These are phyloP conservation scores for Pythium phragmitis DNA, from an alignment of 352 stramenopile genomes.

Conservation along the genomic window DNA sequence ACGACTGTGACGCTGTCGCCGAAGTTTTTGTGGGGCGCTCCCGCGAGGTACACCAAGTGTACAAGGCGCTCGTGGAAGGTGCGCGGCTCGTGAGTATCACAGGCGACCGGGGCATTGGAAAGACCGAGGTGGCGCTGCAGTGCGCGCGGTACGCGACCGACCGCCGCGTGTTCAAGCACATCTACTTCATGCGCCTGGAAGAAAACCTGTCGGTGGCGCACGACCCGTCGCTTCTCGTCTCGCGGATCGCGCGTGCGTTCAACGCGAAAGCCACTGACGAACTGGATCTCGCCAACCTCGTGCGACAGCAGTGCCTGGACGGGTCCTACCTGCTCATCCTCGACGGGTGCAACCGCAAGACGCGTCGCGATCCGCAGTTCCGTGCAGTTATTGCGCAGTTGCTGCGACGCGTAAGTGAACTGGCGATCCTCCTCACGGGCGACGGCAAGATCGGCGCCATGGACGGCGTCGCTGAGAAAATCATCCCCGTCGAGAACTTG, in stretches of 20 bases:
- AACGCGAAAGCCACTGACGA: slow-evolving; percentile 17
- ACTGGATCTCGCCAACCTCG: slow-evolving; percentile 46
- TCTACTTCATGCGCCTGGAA: slow-evolving; percentile 69
- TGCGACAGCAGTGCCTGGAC: slow-evolving; percentile 46
- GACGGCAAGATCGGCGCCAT: slow-evolving; percentile 74
- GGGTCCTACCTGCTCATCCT: slow-evolving; percentile 69
- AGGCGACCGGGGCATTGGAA: slow-evolving; percentile 71
- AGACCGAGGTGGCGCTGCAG: slow-evolving; percentile 78
- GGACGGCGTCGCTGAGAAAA: slow-evolving; percentile 81
- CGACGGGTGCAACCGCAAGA: slow-evolving; percentile 67
- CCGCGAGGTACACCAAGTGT: slow-evolving; percentile 79
- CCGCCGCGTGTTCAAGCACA: slow-evolving; percentile 62
- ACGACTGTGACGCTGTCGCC: slow-evolving; percentile 74
- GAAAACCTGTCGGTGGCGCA: neutral
- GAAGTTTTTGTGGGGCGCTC: slow-evolving; percentile 76
- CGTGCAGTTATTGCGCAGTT: slow-evolving; percentile 45
- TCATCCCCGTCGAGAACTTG: slow-evolving; percentile 63
- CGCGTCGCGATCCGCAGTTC: slow-evolving; percentile 45
- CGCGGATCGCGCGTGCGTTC: slow-evolving; percentile 18
- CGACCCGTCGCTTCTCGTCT: slow-evolving; percentile 18
- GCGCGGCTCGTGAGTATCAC: slow-evolving; percentile 73
- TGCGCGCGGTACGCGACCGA: slow-evolving; percentile 79
- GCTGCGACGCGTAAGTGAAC: slow-evolving; percentile 59
- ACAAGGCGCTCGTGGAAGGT: slow-evolving; percentile 75
- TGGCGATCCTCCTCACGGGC: slow-evolving; percentile 65